Evolutionary conservation across 441 rosid species (phyloP).

Genomic region (Macaranga tanarius): DNA sequence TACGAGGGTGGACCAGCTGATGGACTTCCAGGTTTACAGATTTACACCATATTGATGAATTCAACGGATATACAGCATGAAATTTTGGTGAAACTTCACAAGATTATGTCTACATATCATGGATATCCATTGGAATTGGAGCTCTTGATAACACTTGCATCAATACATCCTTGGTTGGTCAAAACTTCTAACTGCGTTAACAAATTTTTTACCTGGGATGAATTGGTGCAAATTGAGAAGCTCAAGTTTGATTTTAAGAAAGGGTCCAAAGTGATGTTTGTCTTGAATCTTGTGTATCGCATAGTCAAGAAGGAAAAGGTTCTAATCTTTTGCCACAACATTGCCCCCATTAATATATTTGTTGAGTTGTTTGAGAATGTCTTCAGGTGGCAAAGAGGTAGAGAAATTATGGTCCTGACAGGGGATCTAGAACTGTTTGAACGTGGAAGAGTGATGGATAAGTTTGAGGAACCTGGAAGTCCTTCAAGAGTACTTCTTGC

Average conservation of each 20-base stretch:
- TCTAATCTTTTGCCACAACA: slow-evolving; percentile 90
- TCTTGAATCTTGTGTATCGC: slow-evolving; percentile 73
- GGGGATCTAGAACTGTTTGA: slow-evolving; percentile 92
- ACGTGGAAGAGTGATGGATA: slow-evolving; percentile 79
- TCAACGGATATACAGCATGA: slow-evolving; percentile 67
- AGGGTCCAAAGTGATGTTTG: slow-evolving; percentile 95
- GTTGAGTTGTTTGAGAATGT: slow-evolving; percentile 62
- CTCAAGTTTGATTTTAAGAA: slow-evolving; percentile 53
- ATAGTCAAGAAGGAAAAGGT: slow-evolving; percentile 75
- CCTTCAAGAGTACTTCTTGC: slow-evolving; percentile 70
- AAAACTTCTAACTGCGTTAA: slow-evolving; percentile 61
- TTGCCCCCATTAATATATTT: slow-evolving; percentile 79
- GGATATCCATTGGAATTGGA: slow-evolving; percentile 84
- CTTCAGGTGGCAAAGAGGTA: slow-evolving; percentile 72
- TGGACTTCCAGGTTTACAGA: slow-evolving; percentile 85
- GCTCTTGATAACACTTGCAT: slow-evolving; percentile 82
- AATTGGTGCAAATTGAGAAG: slow-evolving; percentile 52
- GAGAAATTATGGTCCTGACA: slow-evolving; percentile 70
- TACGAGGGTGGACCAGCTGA: slow-evolving; percentile 73
- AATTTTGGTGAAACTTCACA: slow-evolving; percentile 57
- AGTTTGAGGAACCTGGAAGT: slow-evolving; percentile 70
- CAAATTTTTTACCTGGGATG: slow-evolving; percentile 52
- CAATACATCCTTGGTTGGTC: slow-evolving; percentile 87
- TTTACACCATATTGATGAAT: slow-evolving; percentile 88
- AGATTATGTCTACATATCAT: slow-evolving; percentile 47